Evolutionary conservation across 2,329 filamentous ascomycete genomes (phyloP), one percentile per base, ranked within the genome.

Genomic region (Cryphonectria japonica): DNA sequence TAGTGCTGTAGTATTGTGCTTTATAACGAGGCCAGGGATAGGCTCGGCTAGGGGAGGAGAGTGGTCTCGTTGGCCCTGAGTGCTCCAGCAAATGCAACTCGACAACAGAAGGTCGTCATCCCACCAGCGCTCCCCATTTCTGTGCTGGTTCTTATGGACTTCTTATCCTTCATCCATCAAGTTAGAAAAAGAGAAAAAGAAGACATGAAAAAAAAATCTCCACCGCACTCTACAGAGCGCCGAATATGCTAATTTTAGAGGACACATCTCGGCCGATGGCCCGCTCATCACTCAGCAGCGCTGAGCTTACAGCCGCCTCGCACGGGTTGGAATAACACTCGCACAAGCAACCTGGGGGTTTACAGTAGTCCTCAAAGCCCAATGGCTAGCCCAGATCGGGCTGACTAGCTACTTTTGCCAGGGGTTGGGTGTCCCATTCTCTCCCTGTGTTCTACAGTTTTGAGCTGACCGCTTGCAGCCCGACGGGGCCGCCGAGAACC

Each of bases 221-320:
- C 54, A 19, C 14, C 14, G 16, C 14, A 32, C 13, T 14, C 26
- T 19, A 19, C 16, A 32, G 54, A 32, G 54, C 26, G 26, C 54
- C 29, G 13, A 7, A 32, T 32, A 32, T 32, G 54, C 54, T 59
- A 32, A 59, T 32, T 59, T 34, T 59, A 59, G 54, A 32, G 54
- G 11, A 4, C 54, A 14, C 16, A 57, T 34, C 54, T 19, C 26
- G 54, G 26, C 54, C 2, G 26, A 8, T 59, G 26, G 54, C 29
- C 26, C 29, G 29, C 29, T 50, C 54, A 59, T 59, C 54, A 59
- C 54, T 59, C 26, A 59, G 54, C 54, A 32, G 26, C 54, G 54
- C 54, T 59, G 54, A 59, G 26, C 54, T 59, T 32, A 59, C 54
- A 29, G 29, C 54, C 54, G 54, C 54, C 54, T 32, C 52, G n/a